These are phyloP conservation scores for Lasiosphaeriaceae sp. DNA, from an alignment of 495 filamentous ascomycete species.

Conservation along the genomic window DNA sequence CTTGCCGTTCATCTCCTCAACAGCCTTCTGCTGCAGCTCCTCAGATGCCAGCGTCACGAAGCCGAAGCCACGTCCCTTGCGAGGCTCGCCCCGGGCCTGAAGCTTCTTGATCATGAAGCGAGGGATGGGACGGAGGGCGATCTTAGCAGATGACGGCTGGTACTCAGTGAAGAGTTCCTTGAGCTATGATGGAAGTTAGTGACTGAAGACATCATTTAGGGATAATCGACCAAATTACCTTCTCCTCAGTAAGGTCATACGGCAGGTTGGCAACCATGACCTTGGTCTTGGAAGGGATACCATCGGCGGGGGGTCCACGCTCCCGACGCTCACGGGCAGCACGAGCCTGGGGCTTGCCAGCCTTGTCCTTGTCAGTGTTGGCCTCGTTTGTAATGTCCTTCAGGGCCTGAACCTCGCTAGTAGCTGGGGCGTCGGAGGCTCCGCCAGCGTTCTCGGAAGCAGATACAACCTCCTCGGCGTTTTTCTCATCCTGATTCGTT, in stretches of 20 bases:
- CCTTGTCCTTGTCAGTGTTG: slow-evolving; percentile 43
- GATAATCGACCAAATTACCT: slow-evolving; percentile 49
- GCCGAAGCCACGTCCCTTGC: slow-evolving; percentile 98
- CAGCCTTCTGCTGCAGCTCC: slow-evolving; percentile 94
- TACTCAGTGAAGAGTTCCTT: slow-evolving; percentile 93
- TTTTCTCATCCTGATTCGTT: slow-evolving; percentile 40
- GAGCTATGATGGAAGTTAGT: slow-evolving; percentile 62
- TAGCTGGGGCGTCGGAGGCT: slow-evolving; percentile 31
- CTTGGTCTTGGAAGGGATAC: slow-evolving; percentile 98
- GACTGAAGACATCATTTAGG: background rate
- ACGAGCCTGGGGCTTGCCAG: slow-evolving; percentile 43
- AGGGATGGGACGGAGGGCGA: slow-evolving; percentile 95
- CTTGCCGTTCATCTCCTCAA: slow-evolving; percentile 97
- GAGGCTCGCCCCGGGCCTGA: slow-evolving; percentile 92
- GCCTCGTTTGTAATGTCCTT: slow-evolving; percentile 52
- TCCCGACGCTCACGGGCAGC: slow-evolving; percentile 61
- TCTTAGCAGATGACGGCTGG: slow-evolving; percentile 89
- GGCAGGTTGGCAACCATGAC: slow-evolving; percentile 99
- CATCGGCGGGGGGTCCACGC: slow-evolving; percentile 95
- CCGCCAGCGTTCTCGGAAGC: slow-evolving; percentile 45
- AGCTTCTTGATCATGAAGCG: slow-evolving; percentile 99
- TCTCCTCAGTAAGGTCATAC: slow-evolving; percentile 95
- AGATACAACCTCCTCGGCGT: slow-evolving; percentile 45
- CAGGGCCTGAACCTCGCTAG: slow-evolving; percentile 45
- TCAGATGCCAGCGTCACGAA: slow-evolving; percentile 95